Evolutionary conservation across 2,329 filamentous ascomycete species (phyloP).

Genomic region (Periconia sp.): DNA sequence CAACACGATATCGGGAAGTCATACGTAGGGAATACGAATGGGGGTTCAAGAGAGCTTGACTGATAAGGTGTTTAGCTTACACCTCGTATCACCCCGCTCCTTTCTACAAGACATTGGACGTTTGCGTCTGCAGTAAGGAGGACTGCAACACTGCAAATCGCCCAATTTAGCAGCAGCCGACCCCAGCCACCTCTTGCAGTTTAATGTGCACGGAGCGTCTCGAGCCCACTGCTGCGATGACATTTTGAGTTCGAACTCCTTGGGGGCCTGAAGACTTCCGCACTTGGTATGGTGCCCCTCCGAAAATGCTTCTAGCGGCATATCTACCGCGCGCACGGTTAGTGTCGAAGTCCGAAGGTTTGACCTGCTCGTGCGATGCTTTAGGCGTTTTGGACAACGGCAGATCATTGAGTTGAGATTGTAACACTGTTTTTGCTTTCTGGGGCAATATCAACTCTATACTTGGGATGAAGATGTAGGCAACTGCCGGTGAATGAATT

Average conservation of each 20-base stretch:
- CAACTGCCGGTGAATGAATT: too few species aligned
- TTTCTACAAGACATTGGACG: neutral
- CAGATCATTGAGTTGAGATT: neutral
- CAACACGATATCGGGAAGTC: too few species aligned
- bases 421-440: too few species aligned
- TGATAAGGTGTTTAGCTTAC: neutral
- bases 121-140: neutral
- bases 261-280: constrained; percentile 8
- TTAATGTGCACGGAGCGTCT: neutral
- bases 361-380: neutral
- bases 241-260: neutral
- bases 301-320: neutral
- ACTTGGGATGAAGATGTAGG: too few species aligned
- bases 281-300: neutral
- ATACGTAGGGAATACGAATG: neutral
- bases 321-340: neutral
- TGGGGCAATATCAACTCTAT: too few species aligned
- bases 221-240: neutral
- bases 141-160: neutral
- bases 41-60: neutral
- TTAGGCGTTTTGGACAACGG: neutral
- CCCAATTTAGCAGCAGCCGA: neutral
- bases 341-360: neutral
- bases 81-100: neutral
- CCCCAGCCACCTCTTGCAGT: neutral